Evolutionary conservation across 495 filamentous ascomycete genomes (phyloP), one percentile per base, ranked within the genome.

Genomic region (Penicillium arizonense): DNA sequence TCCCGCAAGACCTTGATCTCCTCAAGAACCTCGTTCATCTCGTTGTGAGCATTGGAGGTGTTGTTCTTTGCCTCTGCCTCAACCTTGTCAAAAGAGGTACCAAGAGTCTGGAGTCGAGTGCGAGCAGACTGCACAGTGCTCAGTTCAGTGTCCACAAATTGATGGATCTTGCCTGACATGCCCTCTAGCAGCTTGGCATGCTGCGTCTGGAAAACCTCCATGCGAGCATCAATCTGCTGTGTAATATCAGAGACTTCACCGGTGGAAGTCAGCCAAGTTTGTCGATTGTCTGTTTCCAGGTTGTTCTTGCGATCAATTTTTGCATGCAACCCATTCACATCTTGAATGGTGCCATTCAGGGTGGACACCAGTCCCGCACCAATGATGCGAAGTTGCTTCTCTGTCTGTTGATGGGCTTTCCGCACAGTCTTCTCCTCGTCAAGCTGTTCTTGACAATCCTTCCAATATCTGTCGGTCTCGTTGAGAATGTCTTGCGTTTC

Each of bases 1-100:
- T 96, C 87, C 20, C 94, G 81, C 24, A 97, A 78, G 34, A 80
- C 81, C 62, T 94, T 91, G 65, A 97, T 96, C 61, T 95, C 94
- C 58, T 94, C 92, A 3, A 98, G 80, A 20, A 96, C 87, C 24
- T 80, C 74, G 58, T 97, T 91, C 90, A 96, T 95, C 51, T 94
- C 87, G 47, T 91, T 84, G 59, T 88, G 90, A 3, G 90, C 86
- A 43, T 79, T 72, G 23, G 80, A 74, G 14, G 84, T 88, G 58
- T 93, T 86, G 13, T 76, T 74, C 28, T 85, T 78, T 10, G 94
- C 80, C 53, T 87, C 80, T 18, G 74, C 62, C 67, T 88, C 85
- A 12, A 84, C 86, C 28, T 74, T 71, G 24, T 85, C 77, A 52
- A 96, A 90, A 1, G 77, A 75, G 12, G 75, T 72, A 11, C 84